A percentile compares a stretch with the other conserved stretches of the same genome.
Conservation (phyloP, 2,329 filamentous ascomycete genomes). For the Hymenoscyphus fructigenus region DNA sequence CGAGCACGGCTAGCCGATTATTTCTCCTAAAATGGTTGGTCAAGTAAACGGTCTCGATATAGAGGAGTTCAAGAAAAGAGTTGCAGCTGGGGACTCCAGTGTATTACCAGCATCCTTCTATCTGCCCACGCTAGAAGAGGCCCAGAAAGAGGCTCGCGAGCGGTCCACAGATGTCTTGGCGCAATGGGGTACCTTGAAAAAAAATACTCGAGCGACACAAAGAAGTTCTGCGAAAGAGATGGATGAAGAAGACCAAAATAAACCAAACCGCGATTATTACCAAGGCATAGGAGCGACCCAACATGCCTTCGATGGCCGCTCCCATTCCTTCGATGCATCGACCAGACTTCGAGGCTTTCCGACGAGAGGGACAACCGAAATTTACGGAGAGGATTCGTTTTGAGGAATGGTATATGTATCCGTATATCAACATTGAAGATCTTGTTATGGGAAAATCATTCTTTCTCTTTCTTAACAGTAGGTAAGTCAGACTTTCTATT, state of each 20-base stretch:
- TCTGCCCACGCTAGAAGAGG: constrained; percentile 12
- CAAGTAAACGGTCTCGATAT: neutral
- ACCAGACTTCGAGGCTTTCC: constrained; percentile 46
- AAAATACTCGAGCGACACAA: constrained; percentile 51
- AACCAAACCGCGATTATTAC: constrained; percentile 44
- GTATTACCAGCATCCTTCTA: constrained; percentile 8
- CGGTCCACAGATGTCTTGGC: constrained; percentile 14
- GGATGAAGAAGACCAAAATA: constrained; percentile 51
- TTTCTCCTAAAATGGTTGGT: no score
- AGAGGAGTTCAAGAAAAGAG: neutral
- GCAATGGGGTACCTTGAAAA: constrained; percentile 17
- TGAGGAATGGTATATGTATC: constrained; percentile 47
- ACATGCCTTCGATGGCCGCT: constrained; percentile 45
- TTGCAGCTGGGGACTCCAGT: neutral
- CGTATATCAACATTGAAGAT: constrained; percentile 59
- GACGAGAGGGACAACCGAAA: constrained; percentile 22
- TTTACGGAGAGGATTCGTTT: constrained; percentile 24
- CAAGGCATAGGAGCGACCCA: neutral
- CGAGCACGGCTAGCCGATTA: no score
- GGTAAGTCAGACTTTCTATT: no score
- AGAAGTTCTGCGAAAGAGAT: constrained; percentile 50
- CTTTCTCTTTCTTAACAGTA: constrained; percentile 51
- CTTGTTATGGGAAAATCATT: constrained; percentile 45
- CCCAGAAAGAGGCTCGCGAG: constrained; percentile 15
- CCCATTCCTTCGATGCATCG: constrained; percentile 51